phyloP scores from a whole-genome alignment of 208 protist genomes.

The Herpetomonas samuelpessoai region DNA sequence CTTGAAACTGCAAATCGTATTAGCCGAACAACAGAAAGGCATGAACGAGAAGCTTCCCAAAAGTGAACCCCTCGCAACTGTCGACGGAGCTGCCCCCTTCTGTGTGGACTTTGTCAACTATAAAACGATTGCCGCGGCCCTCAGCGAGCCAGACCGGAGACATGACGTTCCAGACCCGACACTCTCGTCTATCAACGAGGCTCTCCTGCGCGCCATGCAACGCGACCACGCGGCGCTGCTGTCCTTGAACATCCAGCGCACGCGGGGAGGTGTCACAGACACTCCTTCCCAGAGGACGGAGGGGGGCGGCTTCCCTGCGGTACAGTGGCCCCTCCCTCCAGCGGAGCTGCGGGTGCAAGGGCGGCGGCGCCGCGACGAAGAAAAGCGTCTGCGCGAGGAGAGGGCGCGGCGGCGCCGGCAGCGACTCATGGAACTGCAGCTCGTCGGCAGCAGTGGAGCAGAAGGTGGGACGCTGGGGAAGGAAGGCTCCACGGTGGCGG shows the following conservation, averaged over 20 bases:
- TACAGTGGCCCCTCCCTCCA: background rate
- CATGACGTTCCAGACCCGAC: too few relatives aligned
- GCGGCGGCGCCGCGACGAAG: background rate
- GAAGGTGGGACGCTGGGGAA: background rate
- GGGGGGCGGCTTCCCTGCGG: background rate
- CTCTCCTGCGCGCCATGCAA: background rate
- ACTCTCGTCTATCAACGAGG: background rate
- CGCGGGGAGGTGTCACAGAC: too few relatives aligned
- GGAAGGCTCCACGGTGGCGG: constrained; percentile 17
- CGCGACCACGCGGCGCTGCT: background rate
- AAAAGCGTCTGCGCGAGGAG: background rate
- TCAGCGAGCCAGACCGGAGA: too few relatives aligned
- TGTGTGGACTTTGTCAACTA: too few relatives aligned
- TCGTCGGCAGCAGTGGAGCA: constrained; percentile 17
- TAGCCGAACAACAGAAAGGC: background rate
- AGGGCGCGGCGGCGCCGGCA: background rate
- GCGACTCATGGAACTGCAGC: constrained; percentile 11
- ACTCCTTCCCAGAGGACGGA: too few relatives aligned
- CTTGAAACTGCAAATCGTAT: background rate
- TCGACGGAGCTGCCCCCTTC: too few relatives aligned
- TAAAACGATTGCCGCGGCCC: too few relatives aligned
- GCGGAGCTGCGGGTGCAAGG: background rate
- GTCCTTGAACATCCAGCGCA: too few relatives aligned
- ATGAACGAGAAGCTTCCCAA: background rate
- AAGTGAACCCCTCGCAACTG: too few relatives aligned